Evolutionary conservation across 306 rosid genomes (phyloP).

Genomic region (Amphicarpaea edgeworthii): DNA sequence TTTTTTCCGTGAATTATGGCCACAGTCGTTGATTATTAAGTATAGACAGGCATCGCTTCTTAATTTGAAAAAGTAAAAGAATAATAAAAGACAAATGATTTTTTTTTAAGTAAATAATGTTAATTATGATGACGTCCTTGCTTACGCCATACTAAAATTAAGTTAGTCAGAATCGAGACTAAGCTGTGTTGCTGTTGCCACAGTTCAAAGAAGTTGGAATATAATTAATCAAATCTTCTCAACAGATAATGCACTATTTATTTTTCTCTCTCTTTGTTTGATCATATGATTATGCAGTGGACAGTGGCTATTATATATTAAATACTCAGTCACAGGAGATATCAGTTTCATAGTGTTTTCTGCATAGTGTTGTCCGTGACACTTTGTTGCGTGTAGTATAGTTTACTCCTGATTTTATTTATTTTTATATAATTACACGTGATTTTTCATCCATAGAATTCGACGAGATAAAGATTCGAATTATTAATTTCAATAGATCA

Average conservation of each 20-base stretch:
- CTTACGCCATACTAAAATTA: constrained; percentile 36
- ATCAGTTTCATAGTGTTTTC: neutral
- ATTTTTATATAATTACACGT: too few species aligned
- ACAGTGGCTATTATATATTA: neutral
- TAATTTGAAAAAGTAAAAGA: neutral
- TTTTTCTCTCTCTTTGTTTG: neutral
- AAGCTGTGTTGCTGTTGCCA: neutral
- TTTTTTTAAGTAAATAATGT: neutral
- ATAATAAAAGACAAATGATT: neutral
- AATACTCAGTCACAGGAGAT: neutral
- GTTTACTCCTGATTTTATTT: neutral
- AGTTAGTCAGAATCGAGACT: neutral
- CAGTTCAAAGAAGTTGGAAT: neutral
- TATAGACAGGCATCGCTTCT: neutral
- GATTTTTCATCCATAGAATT: neutral
- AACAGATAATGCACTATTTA: neutral
- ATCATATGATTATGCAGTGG: neutral
- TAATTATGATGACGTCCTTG: constrained; percentile 32
- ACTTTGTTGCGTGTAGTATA: neutral
- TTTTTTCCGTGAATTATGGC: neutral
- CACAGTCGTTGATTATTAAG: neutral
- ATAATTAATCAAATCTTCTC: neutral
- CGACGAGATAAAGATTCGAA: neutral
- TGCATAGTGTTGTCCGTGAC: constrained; percentile 1
- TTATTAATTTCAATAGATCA: neutral